Base-by-base conservation (phyloP, 495 filamentous ascomycete species). In the Penicillium taxi region DNA sequence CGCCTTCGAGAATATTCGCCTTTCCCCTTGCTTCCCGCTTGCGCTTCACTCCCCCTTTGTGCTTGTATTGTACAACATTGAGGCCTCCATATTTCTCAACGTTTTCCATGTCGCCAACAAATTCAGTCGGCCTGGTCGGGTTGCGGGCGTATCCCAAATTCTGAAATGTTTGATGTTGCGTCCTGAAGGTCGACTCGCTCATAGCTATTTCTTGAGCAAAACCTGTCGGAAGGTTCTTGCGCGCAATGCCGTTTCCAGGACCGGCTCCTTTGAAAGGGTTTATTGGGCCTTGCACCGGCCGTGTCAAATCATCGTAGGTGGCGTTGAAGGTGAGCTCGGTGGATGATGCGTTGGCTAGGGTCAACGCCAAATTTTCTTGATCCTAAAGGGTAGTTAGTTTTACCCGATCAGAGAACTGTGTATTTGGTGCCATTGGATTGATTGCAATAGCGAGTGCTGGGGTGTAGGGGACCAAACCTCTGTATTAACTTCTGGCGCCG, bases 201-300 rank as follows among this genome's bases (percentile, higher is more conserved):
- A 99, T 80, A 38, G 77, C 86, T 1, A 81, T 80, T 61, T 96
- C 90, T 44, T 88, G 73, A 0, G 93, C 93, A 52, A 75, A 80
- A 4, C 91, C 91, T 0, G 93, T 95, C 7, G 93, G 79, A 2
- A 96, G 81, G 42, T 91, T 90, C 50, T 94, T 94, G 37, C 90
- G 80, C 59, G 90, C 93, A 22, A 82, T 53, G 17, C 66, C 69
- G 33, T 73, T 67, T 21, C 67, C 66, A 18, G 64, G 47, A 20
- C 77, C 74, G 35, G 77, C 68, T 12, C 66, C 47, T 56, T 81
- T 80, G 65, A 84, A 86, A n/a, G 88, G 84, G 55, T 94, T 89
- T 16, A 73, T 64, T 20, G 87, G 87, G 4, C 86, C 86, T 47
- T 84, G 69, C 0, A 64, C 58, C 1, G 83, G 79, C 25, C 79